These are phyloP conservation scores for Cenchrus americanus DNA, from an alignment of 176 grass and related monocot genomes.

Conservation along the genomic window DNA sequence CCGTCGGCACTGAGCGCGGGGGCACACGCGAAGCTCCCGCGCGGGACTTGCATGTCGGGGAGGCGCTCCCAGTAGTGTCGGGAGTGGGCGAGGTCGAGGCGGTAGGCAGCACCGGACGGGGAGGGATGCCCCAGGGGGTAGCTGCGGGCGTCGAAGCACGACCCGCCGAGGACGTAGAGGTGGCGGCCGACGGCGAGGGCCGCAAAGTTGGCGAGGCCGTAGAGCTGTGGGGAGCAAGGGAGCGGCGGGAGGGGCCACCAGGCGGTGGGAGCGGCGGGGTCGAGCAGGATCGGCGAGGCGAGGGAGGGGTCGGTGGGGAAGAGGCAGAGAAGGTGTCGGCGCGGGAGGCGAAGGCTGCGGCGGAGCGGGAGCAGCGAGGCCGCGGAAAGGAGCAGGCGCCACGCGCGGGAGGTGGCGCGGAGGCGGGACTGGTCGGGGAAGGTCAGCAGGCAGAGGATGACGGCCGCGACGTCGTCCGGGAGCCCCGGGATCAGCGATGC, in stretches of 20 bases:
- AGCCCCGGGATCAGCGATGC: constrained; percentile 74
- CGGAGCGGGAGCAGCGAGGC: constrained; percentile 66
- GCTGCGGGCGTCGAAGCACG: constrained; percentile 79
- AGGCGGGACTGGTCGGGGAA: constrained; percentile 70
- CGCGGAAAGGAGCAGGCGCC: constrained; percentile 66
- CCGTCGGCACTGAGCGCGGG: constrained; percentile 23
- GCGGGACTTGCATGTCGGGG: constrained; percentile 65
- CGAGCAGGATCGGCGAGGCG: constrained; percentile 69
- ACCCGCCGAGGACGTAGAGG: constrained; percentile 82
- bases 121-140: constrained; percentile 74
- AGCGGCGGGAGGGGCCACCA: constrained; percentile 72
- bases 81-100: constrained; percentile 65
- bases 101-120: constrained; percentile 62
- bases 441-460: constrained; percentile 78
- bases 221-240: constrained; percentile 73
- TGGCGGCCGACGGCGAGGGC: constrained; percentile 55
- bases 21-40: constrained; percentile 80
- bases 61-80: constrained; percentile 64
- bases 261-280: constrained; percentile 60
- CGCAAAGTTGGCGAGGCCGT: constrained; percentile 69
- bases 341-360: constrained; percentile 65
- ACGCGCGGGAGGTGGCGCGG: constrained; percentile 72
- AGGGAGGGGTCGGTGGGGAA: constrained; percentile 86
- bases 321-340: constrained; percentile 67
- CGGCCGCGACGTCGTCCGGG: constrained; percentile 64